These are phyloP conservation scores for Orbilia blumenaviensis DNA, from an alignment of 2,329 filamentous ascomycete genomes.

Conservation along the genomic window DNA sequence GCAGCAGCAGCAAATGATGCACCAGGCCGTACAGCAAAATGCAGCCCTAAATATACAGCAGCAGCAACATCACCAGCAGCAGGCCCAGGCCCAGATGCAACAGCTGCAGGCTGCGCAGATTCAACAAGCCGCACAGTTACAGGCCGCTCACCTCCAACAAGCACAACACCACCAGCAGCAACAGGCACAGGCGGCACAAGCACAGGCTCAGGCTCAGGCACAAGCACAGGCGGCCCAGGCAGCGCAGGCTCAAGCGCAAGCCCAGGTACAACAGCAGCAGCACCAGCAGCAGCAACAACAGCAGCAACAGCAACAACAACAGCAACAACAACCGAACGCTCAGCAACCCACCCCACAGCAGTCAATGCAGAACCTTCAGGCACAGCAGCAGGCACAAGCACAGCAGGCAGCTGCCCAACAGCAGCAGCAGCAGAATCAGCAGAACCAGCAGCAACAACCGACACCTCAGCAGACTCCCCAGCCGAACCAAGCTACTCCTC, in stretches of 20 bases:
- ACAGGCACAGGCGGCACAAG: conserved; percentile 60
- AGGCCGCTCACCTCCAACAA: conserved; percentile 56
- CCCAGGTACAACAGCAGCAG: conserved; percentile 55
- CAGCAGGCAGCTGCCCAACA: conserved; percentile 60
- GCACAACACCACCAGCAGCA: conserved; percentile 57
- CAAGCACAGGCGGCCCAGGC: not conserved
- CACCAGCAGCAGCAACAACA: conserved; percentile 10
- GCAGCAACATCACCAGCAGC: conserved; percentile 56
- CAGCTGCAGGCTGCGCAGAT: conserved; percentile 54
- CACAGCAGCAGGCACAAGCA: conserved; percentile 57
- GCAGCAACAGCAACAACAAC: conserved; percentile 60
- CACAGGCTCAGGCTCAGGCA: conserved; percentile 50
- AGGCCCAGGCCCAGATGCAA: conserved; percentile 54
- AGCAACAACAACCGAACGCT: conserved; percentile 60
- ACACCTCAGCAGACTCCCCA: conserved; percentile 60
- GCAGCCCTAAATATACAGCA: conserved; percentile 21
- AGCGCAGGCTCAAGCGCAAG: conserved; percentile 54
- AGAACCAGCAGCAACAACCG: conserved; percentile 60
- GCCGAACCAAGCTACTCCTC: conserved; percentile 55
- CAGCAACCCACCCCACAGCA: conserved; percentile 55
- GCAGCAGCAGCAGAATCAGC: conserved; percentile 15
- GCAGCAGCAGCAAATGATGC: conserved; percentile 32
- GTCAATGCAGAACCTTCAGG: conserved; percentile 28
- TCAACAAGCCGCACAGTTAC: conserved; percentile 58
- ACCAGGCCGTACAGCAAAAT: conserved; percentile 16